Percentiles rank a stretch among this genome's conserved stretches.
Conservation (phyloP, 192 early-diverging fungal genomes). For the Gigaspora rosea region DNA sequence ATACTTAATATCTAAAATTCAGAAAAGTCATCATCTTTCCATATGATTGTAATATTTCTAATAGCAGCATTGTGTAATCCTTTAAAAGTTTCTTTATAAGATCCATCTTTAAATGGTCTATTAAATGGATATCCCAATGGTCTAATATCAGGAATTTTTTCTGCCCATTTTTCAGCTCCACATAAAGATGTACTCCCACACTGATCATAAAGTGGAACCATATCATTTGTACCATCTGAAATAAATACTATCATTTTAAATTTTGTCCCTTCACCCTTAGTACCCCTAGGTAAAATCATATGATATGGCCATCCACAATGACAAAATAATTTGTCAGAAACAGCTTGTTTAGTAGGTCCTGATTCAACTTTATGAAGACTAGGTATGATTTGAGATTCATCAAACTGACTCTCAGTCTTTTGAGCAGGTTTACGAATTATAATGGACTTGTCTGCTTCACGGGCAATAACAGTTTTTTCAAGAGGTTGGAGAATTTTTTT, state of each 20-base stretch:
- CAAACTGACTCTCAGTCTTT: neutral
- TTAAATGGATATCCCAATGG: conserved; percentile 17
- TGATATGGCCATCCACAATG: conserved; percentile 19
- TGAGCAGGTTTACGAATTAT: conserved; percentile 13
- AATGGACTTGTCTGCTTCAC: neutral
- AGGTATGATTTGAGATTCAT: neutral
- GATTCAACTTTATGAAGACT: too few species aligned
- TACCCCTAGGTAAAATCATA: conserved; percentile 14
- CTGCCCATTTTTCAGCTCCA: neutral
- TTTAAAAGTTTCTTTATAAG: conserved; percentile 6
- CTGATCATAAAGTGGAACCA: neutral
- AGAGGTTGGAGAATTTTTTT: neutral
- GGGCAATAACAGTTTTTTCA: conserved; percentile 4
- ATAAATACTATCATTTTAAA: conserved; percentile 8
- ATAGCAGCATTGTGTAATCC: conserved; percentile 5
- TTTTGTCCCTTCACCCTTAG: neutral
- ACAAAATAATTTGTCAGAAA: neutral
- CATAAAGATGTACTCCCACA: neutral
- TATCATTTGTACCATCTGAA: conserved; percentile 16
- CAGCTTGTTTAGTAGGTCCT: neutral
- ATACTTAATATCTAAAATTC: neutral
- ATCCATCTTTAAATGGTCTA: conserved; percentile 16
- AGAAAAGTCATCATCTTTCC: neutral
- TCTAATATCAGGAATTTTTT: conserved; percentile 11
- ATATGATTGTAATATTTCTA: conserved; percentile 4